phyloP scores from a whole-genome alignment of 2,329 filamentous ascomycete species.

The Geoglossum cookeanum region DNA sequence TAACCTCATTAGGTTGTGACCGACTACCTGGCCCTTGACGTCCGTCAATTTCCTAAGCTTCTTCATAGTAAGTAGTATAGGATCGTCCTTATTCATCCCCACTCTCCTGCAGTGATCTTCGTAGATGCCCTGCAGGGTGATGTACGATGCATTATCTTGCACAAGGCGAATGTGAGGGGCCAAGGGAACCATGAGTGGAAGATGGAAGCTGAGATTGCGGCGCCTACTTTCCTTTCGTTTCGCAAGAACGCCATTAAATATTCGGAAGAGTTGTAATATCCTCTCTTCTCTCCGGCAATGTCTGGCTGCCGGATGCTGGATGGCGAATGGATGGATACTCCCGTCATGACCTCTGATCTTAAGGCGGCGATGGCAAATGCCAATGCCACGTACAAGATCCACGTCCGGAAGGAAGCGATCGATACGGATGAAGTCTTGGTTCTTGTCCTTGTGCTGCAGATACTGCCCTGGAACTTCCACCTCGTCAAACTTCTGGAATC shows the following conservation, averaged over 20 bases:
- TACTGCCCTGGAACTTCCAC: constrained; percentile 97
- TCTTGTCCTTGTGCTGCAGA: constrained; percentile 93
- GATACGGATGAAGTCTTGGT: constrained; percentile 93
- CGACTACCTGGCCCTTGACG: constrained; percentile 35
- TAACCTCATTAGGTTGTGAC: constrained; percentile 8
- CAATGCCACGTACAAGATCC: constrained; percentile 76
- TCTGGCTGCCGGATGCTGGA: constrained; percentile 84
- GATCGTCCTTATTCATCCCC: constrained; percentile 83
- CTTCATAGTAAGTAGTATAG: constrained; percentile 86
- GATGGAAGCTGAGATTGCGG: constrained; percentile 85
- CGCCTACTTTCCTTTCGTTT: constrained; percentile 92
- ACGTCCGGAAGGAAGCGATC: constrained; percentile 93
- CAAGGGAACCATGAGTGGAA: constrained; percentile 87
- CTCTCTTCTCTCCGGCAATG: constrained; percentile 89
- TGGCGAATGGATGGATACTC: constrained; percentile 87
- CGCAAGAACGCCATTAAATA: constrained; percentile 79
- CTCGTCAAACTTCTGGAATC: constrained; percentile 95
- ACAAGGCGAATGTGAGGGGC: constrained; percentile 90
- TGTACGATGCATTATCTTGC: constrained; percentile 85
- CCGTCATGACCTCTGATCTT: constrained; percentile 97
- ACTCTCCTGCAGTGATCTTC: constrained; percentile 88
- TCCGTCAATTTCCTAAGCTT: constrained; percentile 65
- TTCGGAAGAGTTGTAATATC: constrained; percentile 88
- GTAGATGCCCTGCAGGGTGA: constrained; percentile 84
- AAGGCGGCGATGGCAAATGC: constrained; percentile 76